Conservation (phyloP, 257 asterid species). For the Ilex aquifolium region DNA sequence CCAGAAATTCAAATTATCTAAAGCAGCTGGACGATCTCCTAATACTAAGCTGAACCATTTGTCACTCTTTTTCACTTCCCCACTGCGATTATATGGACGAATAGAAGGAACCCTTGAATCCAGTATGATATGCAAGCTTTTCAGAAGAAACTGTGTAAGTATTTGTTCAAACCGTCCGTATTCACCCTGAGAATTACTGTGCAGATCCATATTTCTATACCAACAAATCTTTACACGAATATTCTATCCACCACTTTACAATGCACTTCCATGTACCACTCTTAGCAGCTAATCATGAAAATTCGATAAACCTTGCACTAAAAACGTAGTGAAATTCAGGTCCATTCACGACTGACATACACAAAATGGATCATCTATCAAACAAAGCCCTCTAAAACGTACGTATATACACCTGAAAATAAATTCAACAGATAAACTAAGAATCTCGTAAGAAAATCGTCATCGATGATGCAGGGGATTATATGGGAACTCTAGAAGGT, state of each 20-base stretch:
- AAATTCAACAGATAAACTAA: conserved; percentile 8
- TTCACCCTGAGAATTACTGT: conserved; percentile 55
- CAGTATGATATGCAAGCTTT: conserved; percentile 76
- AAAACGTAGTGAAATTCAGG: conserved; percentile 1
- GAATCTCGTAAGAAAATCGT: conserved; percentile 5
- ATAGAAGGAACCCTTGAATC: conserved; percentile 85
- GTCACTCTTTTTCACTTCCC: conserved; percentile 71
- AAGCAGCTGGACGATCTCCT: conserved; percentile 85
- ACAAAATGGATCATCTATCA: conserved; percentile 5
- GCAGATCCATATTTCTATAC: conserved; percentile 60
- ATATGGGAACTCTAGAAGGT: too few species aligned
- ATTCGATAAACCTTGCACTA: conserved; percentile 6
- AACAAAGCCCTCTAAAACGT: conserved; percentile 6
- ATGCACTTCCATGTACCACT: conserved; percentile 10
- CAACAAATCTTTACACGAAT: conserved; percentile 19
- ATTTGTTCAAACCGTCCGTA: conserved; percentile 90
- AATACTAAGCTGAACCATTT: conserved; percentile 82
- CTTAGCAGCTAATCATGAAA: conserved; percentile 9
- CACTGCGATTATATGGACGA: conserved; percentile 46
- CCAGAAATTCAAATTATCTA: conserved; percentile 92
- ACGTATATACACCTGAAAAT: conserved; percentile 11
- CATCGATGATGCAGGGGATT: background rate
- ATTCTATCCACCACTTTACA: conserved; percentile 13
- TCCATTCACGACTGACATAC: conserved; percentile 2
- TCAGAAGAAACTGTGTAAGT: conserved; percentile 79